Percentiles rank a stretch among this genome's conserved stretches.
Evolutionary conservation across 805 yeast species (phyloP).

Genomic region (Sugiyamaella americana): DNA sequence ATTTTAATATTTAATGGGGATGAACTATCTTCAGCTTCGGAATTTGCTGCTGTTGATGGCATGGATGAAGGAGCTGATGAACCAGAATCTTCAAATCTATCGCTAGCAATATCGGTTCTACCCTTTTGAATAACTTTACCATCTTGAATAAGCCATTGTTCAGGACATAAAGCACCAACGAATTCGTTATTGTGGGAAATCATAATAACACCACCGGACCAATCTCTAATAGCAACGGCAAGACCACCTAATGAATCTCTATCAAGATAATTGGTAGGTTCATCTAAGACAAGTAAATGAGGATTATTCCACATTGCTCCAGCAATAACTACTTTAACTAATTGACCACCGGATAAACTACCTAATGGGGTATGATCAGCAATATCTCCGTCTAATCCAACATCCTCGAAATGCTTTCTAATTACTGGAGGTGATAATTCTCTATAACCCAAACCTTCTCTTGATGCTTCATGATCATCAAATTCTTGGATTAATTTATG

Average conservation of each 20-base stretch:
- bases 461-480: conserved; percentile 98
- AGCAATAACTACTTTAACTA: conserved; percentile 96
- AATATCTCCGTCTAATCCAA: conserved; percentile 95
- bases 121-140: conserved; percentile 87
- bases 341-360: conserved; percentile 94
- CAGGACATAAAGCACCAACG: conserved; percentile 96
- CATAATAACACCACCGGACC: conserved; percentile 98
- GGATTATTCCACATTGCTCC: conserved; percentile 99
- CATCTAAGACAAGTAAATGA: conserved; percentile 90
- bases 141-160: conserved; percentile 95
- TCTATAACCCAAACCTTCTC: conserved; percentile 98
- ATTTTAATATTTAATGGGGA: conserved; percentile 96
- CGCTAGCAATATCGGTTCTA: conserved; percentile 62
- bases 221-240: conserved; percentile 95
- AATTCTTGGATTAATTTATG: conserved; percentile 89
- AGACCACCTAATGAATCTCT: conserved; percentile 97
- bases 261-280: conserved; percentile 97
- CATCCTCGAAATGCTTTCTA: conserved; percentile 94
- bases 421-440: conserved; percentile 87
- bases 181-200: conserved; percentile 96
- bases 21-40: conserved; percentile 55
- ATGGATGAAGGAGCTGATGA: conserved; percentile 44
- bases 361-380: conserved; percentile 98
- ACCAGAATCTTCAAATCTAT: conserved; percentile 72
- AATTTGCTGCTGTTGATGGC: conserved; percentile 44